Base-by-base conservation (phyloP, 306 rosid species). In the Trifolium pratense region DNA sequence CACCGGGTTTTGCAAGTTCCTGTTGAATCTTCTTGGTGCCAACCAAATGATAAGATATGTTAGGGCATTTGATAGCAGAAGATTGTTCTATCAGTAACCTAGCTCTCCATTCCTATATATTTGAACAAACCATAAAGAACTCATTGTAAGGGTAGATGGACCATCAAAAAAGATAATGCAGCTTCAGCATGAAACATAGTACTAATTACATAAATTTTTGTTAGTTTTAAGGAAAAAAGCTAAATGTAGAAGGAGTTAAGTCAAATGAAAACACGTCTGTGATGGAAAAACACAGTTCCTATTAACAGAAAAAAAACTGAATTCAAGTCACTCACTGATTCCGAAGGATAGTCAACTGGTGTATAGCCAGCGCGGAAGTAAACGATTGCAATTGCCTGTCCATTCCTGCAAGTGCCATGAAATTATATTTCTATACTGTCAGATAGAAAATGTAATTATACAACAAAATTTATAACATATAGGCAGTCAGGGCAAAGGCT, bases 11-110 rank as follows among this genome's bases (percentile, higher is more conserved):
- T 57, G 94, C 90, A 58, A 93, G 97, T 78, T 93, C 98, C 73
- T 93, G 96, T 75, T 93, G 98, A 88, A 93, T 84, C 85, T 88
- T 93, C 73, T 93, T 93, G 39, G 97, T 82, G 71, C 98, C 98
- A 32, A 61, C 91, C 75, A 93, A 78, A 76, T 93, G 98, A 88
- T 93, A 93, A 68, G 96, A 89, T 79, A 93, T 88, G 52, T 96
- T 86, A 57, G 98, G 97, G 81, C 96, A 91, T 79, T 91, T 93
- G 80, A 91, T 64, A 37, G 98, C 91, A 69, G 97, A 93, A 73
- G 98, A 93, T 75, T 77, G 91, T 84, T 93, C 97, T 78, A 89
- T 80, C 56, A 91, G 76, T 68, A 91, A 84, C 89, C 96, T 86
- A 52, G 96, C 96, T 40, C 82, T 85, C 98, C 98, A 93, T 77